Evolutionary conservation across 768 basidiomycete species (phyloP).

Genomic region (Lentinula detonsa): DNA sequence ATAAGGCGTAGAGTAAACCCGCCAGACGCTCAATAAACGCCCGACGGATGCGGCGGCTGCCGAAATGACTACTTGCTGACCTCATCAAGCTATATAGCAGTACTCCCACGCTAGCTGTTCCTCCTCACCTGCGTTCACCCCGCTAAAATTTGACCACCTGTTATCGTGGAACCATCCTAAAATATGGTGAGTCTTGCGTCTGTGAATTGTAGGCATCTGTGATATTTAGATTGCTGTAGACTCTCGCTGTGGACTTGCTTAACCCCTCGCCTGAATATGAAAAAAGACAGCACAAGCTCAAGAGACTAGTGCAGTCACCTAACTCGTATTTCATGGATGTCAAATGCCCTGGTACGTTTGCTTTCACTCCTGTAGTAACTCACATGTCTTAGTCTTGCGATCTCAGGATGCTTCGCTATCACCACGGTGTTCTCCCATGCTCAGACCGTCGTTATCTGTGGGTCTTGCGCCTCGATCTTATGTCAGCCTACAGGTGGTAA

Average conservation of each 20-base stretch:
- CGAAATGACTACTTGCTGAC: background rate
- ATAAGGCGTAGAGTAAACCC: background rate
- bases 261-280: constrained; percentile 88
- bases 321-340: constrained; percentile 99
- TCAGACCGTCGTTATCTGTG: constrained; percentile 94
- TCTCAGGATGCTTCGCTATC: constrained; percentile 85
- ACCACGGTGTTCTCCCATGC: constrained; percentile 99
- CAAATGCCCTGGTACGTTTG: constrained; percentile 84
- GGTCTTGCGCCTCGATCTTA: constrained; percentile 86
- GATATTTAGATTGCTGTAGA: constrained; percentile 34
- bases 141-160: constrained; percentile 1
- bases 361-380: background rate
- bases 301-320: constrained; percentile 96
- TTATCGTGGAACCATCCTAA: constrained; percentile 3
- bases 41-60: background rate
- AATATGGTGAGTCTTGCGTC: background rate
- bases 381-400: background rate
- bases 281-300: constrained; percentile 94
- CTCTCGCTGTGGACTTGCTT: constrained; percentile 96
- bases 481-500: constrained; percentile 99
- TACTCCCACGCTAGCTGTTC: background rate
- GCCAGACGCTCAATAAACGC: background rate
- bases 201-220: background rate
- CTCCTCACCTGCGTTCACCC: background rate
- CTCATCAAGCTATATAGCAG: background rate